phyloP scores from a whole-genome alignment of 345 rosid species.

The Hirschfeldia incana region DNA sequence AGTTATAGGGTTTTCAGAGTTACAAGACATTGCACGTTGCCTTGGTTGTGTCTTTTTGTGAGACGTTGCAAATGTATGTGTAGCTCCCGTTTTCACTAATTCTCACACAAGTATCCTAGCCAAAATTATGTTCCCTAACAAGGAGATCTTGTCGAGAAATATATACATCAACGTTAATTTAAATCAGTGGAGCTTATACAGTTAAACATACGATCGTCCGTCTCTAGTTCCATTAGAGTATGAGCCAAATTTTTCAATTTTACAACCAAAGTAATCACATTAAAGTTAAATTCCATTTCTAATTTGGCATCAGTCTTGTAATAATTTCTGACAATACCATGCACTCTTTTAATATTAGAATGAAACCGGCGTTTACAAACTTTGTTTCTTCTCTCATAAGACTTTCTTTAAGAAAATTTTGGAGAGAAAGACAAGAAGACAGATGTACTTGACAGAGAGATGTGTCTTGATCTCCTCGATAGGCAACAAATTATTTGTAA shows the following conservation, averaged over 20 bases:
- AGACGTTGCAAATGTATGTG: conserved; percentile 17
- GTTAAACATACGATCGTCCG: background rate
- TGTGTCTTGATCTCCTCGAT: conserved; percentile 41
- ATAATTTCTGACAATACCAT: background rate
- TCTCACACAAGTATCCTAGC: conserved; percentile 39
- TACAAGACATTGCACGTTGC: conserved; percentile 43
- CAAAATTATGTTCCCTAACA: conserved; percentile 1
- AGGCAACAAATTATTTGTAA: conserved; percentile 26
- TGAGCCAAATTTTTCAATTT: background rate
- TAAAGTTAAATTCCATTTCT: background rate
- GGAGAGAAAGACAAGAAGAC: conserved; percentile 33
- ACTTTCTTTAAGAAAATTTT: conserved; percentile 13
- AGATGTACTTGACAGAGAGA: conserved; percentile 38
- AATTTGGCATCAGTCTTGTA: background rate
- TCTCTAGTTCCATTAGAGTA: background rate
- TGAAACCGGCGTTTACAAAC: background rate
- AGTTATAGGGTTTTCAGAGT: conserved; percentile 32
- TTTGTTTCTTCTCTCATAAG: background rate
- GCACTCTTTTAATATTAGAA: conserved; percentile 6
- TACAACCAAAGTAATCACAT: background rate
- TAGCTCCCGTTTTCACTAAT: conserved; percentile 24
- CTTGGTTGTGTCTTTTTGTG: conserved; percentile 35
- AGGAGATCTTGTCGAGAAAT: background rate
- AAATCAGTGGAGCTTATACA: background rate
- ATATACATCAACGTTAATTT: background rate